These are phyloP conservation scores for Trichoderma cornu-damae DNA, from an alignment of 2,329 filamentous ascomycete genomes.

Conservation along the genomic window DNA sequence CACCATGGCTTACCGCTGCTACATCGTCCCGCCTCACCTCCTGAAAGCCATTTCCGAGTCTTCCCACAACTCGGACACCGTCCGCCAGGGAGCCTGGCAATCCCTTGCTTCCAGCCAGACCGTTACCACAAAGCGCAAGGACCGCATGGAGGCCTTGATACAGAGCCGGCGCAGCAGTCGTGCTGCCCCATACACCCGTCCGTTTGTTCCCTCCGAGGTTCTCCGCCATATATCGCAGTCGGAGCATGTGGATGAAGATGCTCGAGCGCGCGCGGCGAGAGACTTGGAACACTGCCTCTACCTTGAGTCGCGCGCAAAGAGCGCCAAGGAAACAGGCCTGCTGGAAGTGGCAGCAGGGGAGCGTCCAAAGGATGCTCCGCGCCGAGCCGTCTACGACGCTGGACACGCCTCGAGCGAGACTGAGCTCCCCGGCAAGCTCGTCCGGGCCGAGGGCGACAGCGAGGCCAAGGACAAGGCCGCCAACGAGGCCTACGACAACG, in stretches of 20 bases:
- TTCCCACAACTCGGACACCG: slow-evolving; percentile 32
- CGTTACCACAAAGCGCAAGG: slow-evolving; percentile 30
- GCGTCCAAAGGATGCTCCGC: slow-evolving; percentile 27
- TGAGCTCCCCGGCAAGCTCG: slow-evolving; percentile 39
- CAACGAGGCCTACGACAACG: slow-evolving; percentile 48
- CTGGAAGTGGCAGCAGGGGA: neutral
- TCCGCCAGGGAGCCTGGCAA: slow-evolving; percentile 34
- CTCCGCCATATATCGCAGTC: slow-evolving; percentile 37
- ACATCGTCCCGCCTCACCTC: slow-evolving; percentile 44
- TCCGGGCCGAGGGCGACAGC: slow-evolving; percentile 41
- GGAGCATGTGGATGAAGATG: slow-evolving; percentile 36
- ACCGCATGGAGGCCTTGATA: slow-evolving; percentile 34
- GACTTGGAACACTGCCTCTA: slow-evolving; percentile 37
- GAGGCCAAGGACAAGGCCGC: slow-evolving; percentile 38
- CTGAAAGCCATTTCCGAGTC: slow-evolving; percentile 41
- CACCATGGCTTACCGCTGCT: slow-evolving; percentile 31
- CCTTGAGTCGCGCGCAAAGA: slow-evolving; percentile 23
- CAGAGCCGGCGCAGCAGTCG: slow-evolving; percentile 30
- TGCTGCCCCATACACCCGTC: slow-evolving; percentile 18
- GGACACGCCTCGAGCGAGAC: slow-evolving; percentile 34
- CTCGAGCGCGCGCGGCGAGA: slow-evolving; percentile 34
- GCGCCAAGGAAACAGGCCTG: slow-evolving; percentile 17
- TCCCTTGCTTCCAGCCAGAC: slow-evolving; percentile 34
- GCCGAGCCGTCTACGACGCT: slow-evolving; percentile 44
- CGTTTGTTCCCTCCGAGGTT: slow-evolving; percentile 38